These are phyloP conservation scores for Aspergillus incahuasiensis DNA, from an alignment of 495 filamentous ascomycete species.

Conservation along the genomic window DNA sequence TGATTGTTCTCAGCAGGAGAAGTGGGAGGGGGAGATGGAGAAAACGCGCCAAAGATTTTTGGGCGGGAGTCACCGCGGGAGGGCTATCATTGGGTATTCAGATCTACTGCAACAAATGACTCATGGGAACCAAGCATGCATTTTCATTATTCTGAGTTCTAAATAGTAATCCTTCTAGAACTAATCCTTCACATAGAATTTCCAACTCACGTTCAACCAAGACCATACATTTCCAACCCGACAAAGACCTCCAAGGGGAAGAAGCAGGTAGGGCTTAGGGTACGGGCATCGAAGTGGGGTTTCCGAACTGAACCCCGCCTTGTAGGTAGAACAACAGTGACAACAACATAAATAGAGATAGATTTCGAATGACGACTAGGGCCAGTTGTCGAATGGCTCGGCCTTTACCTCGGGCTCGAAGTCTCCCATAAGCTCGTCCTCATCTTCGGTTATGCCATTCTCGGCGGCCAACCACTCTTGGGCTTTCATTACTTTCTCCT, in stretches of 20 bases:
- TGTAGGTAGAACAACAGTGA: neutral
- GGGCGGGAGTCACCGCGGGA: constrained; percentile 30
- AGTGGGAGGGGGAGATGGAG: constrained; percentile 26
- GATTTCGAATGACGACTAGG: neutral
- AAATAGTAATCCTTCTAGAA: neutral
- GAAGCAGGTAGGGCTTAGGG: constrained; percentile 45
- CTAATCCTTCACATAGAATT: neutral
- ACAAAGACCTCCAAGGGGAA: constrained; percentile 1
- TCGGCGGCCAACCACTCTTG: constrained; percentile 34
- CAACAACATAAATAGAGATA: neutral
- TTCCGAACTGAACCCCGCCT: constrained; percentile 12
- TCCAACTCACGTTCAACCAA: neutral
- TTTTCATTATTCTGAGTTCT: neutral
- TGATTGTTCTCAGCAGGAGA: neutral
- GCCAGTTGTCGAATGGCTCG: constrained; percentile 11
- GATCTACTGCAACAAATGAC: neutral
- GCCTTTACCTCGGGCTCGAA: constrained; percentile 8
- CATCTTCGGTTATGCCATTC: constrained; percentile 11
- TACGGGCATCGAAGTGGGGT: constrained; percentile 37
- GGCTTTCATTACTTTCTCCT: constrained; percentile 41
- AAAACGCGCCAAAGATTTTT: constrained; percentile 34
- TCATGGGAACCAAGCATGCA: neutral
- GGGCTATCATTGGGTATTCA: constrained; percentile 28
- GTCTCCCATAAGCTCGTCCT: neutral
- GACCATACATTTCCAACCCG: neutral